phyloP scores from a whole-genome alignment of 768 basidiomycete species.

The Lactifluus pinguis region DNA sequence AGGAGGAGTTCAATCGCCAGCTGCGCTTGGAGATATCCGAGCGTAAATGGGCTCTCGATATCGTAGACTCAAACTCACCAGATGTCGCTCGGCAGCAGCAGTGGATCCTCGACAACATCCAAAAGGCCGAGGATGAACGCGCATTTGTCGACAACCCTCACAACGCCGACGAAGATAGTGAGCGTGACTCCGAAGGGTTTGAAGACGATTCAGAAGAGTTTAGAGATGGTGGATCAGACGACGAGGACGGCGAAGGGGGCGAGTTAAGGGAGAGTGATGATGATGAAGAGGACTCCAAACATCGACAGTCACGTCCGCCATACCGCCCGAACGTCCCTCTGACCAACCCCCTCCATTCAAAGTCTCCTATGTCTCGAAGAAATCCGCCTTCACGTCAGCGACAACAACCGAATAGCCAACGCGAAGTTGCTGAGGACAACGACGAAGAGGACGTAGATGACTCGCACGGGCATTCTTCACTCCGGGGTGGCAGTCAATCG shows the following conservation, averaged over 20 bases:
- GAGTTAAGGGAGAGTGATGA: neutral
- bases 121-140: slow-evolving; percentile 3
- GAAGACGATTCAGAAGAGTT: neutral
- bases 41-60: slow-evolving; percentile 16
- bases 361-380: slow-evolving; percentile 6
- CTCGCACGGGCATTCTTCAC: neutral
- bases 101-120: slow-evolving; percentile 17
- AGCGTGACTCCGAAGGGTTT: neutral
- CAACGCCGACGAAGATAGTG: neutral
- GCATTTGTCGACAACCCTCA: neutral
- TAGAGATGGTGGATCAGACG: neutral
- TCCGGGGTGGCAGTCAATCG: neutral
- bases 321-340: neutral
- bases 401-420: neutral
- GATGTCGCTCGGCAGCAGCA: slow-evolving; percentile 19
- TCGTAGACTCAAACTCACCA: slow-evolving; percentile 12
- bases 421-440: neutral
- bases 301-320: slow-evolving; percentile 10
- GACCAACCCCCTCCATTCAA: neutral
- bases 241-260: neutral
- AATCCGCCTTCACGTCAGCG: slow-evolving; percentile 7
- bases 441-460: slow-evolving; percentile 6
- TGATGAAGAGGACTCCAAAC: neutral
- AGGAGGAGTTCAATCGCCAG: slow-evolving; percentile 14
- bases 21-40: slow-evolving; percentile 13